Evolutionary conservation across 148 eudicot species (phyloP).

Genomic region (Chenopodium quinoa): DNA sequence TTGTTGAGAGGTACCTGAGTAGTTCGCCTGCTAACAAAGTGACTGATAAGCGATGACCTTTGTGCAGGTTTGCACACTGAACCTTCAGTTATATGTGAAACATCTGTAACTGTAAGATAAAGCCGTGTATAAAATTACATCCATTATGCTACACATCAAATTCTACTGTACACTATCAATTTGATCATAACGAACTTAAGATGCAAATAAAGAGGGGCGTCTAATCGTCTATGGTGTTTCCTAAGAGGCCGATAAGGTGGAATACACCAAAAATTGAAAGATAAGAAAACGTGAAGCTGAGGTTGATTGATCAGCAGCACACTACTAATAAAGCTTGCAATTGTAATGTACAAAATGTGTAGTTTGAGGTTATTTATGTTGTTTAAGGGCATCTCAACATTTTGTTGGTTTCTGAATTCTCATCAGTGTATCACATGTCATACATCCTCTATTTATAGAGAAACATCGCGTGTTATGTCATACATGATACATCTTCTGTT

Average conservation of each 20-base stretch:
- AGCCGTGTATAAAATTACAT: not conserved
- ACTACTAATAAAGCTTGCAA: not conserved
- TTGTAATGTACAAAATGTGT: not conserved
- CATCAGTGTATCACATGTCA: no score
- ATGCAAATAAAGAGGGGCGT: not conserved
- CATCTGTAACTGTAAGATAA: not conserved
- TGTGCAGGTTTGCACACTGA: not conserved
- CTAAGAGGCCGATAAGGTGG: not conserved
- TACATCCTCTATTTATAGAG: no score
- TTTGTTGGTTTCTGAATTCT: not conserved
- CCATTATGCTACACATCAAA: not conserved
- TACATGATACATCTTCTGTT: no score
- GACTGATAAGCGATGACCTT: slow-evolving; percentile 4
- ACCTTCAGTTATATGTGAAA: not conserved
- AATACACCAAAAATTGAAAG: not conserved
- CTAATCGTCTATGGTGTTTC: not conserved
- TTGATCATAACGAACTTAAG: not conserved
- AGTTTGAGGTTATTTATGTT: not conserved
- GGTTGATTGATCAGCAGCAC: not conserved
- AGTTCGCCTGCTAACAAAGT: slow-evolving; percentile 8
- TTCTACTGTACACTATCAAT: not conserved
- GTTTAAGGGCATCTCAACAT: not conserved
- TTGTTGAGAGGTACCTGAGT: slow-evolving; percentile 56
- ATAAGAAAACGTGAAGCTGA: not conserved
- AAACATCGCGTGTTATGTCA: no score